A percentile compares a stretch with the other conserved stretches of the same genome.
phyloP scores from a whole-genome alignment of 495 filamentous ascomycete genomes.

The Delitschia confertaspora region DNA sequence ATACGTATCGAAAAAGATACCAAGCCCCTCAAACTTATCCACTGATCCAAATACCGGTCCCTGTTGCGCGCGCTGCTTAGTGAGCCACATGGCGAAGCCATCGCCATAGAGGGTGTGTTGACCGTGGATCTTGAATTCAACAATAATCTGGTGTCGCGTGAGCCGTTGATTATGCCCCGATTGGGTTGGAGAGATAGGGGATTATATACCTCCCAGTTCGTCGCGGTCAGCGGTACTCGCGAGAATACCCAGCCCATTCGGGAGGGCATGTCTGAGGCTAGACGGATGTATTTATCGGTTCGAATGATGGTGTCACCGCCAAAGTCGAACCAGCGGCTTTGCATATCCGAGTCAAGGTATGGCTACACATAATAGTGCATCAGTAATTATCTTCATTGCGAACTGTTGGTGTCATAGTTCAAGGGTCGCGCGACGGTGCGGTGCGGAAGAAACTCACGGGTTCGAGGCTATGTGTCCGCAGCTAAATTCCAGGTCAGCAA shows the following conservation, averaged over 20 bases:
- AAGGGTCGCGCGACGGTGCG: constrained; percentile 39
- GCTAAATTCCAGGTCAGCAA: constrained; percentile 38
- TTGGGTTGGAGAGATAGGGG: not conserved
- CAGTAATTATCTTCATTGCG: not conserved
- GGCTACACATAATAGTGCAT: constrained; percentile 47
- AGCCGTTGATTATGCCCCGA: constrained; percentile 13
- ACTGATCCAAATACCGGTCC: constrained; percentile 83
- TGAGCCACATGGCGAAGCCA: constrained; percentile 97
- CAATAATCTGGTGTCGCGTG: constrained; percentile 56
- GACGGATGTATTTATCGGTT: constrained; percentile 89
- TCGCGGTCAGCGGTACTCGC: constrained; percentile 87
- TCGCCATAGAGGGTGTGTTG: constrained; percentile 84
- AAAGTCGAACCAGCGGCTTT: constrained; percentile 99
- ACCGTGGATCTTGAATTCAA: constrained; percentile 88
- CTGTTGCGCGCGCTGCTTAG: constrained; percentile 71
- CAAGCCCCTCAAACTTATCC: constrained; percentile 89
- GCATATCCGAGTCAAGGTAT: constrained; percentile 95
- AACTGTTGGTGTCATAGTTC: not conserved
- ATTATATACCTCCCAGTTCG: constrained; percentile 82
- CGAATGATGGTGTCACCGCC: constrained; percentile 91
- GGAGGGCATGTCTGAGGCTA: constrained; percentile 82
- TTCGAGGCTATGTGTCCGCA: constrained; percentile 67
- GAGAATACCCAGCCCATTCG: constrained; percentile 91
- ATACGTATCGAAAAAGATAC: constrained; percentile 98
- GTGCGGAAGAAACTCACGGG: constrained; percentile 29